Evolutionary conservation across 2,329 filamentous ascomycete species (phyloP), one percentile per base, ranked within the genome.

Genomic region (Claviceps monticola): DNA sequence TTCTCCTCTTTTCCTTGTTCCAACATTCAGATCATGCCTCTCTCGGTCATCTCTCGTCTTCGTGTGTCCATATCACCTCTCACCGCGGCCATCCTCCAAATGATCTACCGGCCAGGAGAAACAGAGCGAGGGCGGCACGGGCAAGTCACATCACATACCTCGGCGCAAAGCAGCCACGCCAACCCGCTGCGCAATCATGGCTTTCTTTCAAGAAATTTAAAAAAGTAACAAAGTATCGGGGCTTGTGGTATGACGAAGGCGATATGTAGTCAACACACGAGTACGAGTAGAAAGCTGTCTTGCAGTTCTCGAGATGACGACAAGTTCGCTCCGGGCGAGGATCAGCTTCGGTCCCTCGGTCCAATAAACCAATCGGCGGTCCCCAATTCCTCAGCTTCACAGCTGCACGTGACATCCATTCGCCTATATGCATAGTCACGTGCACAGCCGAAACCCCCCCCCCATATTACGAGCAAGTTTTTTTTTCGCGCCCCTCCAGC

Each of bases 101-200:
- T 11, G 29, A 29, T 29, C 29, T 29, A 11, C 29, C 29, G 29
- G 29, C 29, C 29, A 29, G 29, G 29, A 13, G 21, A 19, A 42
- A 42, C 3, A 42, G 39, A 19, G n/a, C n/a, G 8, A 19, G 2
- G 17, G n/a, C n/a, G 39, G n/a, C 17, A n/a, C n/a, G 17, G 21
- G 41, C 17, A 19, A 19, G 4, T 9, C 9, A 5, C 37, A 14
- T 6, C 37, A 48, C 72, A 60, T 65, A 80, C 78, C 74, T 75
- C 76, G 73, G 66, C 76, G 76, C 65, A 80, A 67, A 65, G 77
- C 77, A 68, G 74, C 72, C 59, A 79, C 64, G 66, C 77, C 78
- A 62, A 78, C 71, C 69, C 77, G 69, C 61, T 77, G 74, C 62
- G 74, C 71, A 64, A 73, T 75, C 78, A 82, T 82, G 44, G 21